These are phyloP conservation scores for Kuraishia floccosa DNA, from an alignment of 805 yeast species.

Conservation along the genomic window DNA sequence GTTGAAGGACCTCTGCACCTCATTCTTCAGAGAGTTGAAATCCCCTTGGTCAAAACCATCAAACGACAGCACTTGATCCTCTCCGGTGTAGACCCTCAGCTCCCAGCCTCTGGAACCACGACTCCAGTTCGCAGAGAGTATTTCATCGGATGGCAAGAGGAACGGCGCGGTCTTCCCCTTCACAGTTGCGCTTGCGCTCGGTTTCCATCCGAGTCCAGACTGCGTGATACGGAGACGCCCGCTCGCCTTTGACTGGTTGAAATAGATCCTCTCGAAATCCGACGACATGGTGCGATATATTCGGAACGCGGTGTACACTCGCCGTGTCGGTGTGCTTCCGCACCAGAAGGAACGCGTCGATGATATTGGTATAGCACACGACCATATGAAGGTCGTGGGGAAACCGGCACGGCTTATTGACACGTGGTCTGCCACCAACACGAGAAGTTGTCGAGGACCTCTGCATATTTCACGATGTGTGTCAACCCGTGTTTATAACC, in stretches of 20 bases:
- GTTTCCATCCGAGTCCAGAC: slow-evolving; percentile 97
- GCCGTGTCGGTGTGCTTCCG: too few relatives aligned
- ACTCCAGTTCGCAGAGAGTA: slow-evolving; percentile 78
- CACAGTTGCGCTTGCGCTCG: slow-evolving; percentile 33
- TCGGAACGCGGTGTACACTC: too few relatives aligned
- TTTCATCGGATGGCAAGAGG: slow-evolving; percentile 76
- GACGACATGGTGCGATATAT: too few relatives aligned
- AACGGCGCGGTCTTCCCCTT: slow-evolving; percentile 59
- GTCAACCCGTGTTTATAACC: too few relatives aligned
- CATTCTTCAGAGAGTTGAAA: slow-evolving; percentile 69
- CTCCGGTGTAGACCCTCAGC: slow-evolving; percentile 78
- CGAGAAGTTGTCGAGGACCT: too few relatives aligned
- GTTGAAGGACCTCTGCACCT: slow-evolving; percentile 65
- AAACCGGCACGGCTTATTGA: too few relatives aligned
- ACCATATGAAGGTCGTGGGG: too few relatives aligned
- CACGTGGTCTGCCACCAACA: too few relatives aligned
- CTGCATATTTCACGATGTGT: too few relatives aligned
- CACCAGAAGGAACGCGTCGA: too few relatives aligned
- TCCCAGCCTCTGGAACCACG: slow-evolving; percentile 91
- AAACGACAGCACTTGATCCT: slow-evolving; percentile 71
- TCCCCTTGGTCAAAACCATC: slow-evolving; percentile 92
- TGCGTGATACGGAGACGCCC: slow-evolving; percentile 94
- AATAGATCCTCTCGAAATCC: slow-evolving; percentile 84
- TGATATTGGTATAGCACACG: too few relatives aligned
- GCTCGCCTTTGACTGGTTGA: slow-evolving; percentile 71